These are phyloP conservation scores for Salvia hispanica DNA, from an alignment of 257 asterid genomes.

Conservation along the genomic window DNA sequence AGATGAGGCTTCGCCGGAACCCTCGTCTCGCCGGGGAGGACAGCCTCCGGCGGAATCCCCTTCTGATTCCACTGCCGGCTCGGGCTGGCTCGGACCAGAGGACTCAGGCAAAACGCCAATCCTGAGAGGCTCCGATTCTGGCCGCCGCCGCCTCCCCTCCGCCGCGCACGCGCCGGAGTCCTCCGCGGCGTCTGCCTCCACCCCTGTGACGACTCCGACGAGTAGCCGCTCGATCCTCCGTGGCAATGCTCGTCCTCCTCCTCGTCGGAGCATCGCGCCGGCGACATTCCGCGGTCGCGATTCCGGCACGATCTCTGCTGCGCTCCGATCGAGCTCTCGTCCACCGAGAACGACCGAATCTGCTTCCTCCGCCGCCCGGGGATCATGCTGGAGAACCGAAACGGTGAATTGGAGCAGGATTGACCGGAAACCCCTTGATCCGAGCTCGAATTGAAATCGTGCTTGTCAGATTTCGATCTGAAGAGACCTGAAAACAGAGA, in stretches of 20 bases:
- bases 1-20: conserved; percentile 46
- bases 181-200: conserved; percentile 71
- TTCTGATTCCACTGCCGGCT: conserved; percentile 62
- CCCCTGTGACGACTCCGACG: conserved; percentile 65
- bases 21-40: conserved; percentile 40
- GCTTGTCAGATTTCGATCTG: conserved; percentile 48
- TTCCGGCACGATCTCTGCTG: conserved; percentile 42
- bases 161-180: conserved; percentile 51
- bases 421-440: conserved; percentile 37
- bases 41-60: conserved; percentile 59
- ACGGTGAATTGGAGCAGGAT: conserved; percentile 40
- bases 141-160: conserved; percentile 34
- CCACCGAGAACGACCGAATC: conserved; percentile 51
- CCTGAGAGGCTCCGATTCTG: conserved; percentile 53
- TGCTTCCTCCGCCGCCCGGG: conserved; percentile 57
- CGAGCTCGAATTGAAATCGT: conserved; percentile 32
- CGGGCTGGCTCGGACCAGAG: conserved; percentile 81
- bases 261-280: conserved; percentile 55
- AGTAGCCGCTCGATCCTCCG: conserved; percentile 73
- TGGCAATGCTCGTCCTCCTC: conserved; percentile 65
- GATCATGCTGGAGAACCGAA: conserved; percentile 57
- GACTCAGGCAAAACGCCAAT: conserved; percentile 70
- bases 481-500: conserved; percentile 41
- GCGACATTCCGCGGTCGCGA: conserved; percentile 79
- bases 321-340: conserved; percentile 42